Evolutionary conservation across 2,329 filamentous ascomycete species (phyloP), one percentile per base, ranked within the genome.

Genomic region (Fusarium albosuccineum): DNA sequence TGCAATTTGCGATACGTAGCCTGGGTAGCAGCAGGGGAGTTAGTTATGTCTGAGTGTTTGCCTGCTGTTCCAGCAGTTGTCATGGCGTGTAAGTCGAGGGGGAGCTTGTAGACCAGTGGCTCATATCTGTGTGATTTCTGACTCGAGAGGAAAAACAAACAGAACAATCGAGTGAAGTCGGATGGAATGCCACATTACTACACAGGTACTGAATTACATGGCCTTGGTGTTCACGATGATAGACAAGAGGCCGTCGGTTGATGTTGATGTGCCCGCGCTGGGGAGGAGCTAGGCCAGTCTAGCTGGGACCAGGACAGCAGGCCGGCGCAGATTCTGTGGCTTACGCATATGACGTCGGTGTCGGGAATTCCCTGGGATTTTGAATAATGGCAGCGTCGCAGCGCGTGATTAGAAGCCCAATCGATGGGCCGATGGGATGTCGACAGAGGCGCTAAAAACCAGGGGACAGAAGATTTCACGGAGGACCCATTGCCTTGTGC

Each of bases 321-420:
- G 42, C 30, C 33, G 33, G 7, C 37, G 34, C 49, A 53, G 45
- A 53, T n/a, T 36, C 44, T 9, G 17, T 51, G 26, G 33, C 8
- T 27, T 44, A 22, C 48, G 14, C 37, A 37, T n/a, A 68, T 67
- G 65, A 67, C 65, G 65, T 67, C 39, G 50, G 34, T 44, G 41
- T 40, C 42, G 39, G 41, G 22, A 44, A 14, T 29, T 37, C 34
- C 30, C 39, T 42, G 50, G 51, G 36, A 36, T 36, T 17, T 41
- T 45, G 52, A 30, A 62, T 61, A 37, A 45, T 60, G 57, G 44
- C 42, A 66, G 63, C 44, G 39, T 67, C 46, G 53, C 49, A 58
- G 37, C 48, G 53, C 58, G 62, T 60, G 60, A 64, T 56, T 40
- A 55, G 29, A 67, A 64, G 37, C 26, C 36, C 46, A 33, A 60